Evolutionary conservation across 2,329 filamentous ascomycete genomes (phyloP).

Genomic region (Colletotrichum salicis): DNA sequence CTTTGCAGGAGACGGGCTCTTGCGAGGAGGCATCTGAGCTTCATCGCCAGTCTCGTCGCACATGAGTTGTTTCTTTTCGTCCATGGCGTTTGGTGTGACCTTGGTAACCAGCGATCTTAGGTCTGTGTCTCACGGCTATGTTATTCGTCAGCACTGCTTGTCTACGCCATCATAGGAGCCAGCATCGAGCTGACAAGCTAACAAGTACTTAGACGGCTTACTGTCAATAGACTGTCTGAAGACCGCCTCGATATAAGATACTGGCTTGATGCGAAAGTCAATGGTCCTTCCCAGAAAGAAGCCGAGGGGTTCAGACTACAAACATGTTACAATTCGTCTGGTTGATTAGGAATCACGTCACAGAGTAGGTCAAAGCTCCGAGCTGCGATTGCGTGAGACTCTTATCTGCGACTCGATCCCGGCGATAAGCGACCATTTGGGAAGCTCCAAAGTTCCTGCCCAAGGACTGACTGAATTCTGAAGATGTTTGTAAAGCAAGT

Average conservation of each 20-base stretch:
- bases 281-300: neutral
- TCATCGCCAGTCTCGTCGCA: conserved; percentile 17
- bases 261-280: neutral
- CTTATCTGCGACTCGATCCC: conserved; percentile 22
- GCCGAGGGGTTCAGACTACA: neutral
- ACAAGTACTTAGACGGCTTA: neutral
- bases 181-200: neutral
- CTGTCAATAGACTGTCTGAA: neutral
- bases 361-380: conserved; percentile 27
- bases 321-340: neutral
- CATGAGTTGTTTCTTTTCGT: conserved; percentile 9
- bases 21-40: neutral
- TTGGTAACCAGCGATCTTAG: neutral
- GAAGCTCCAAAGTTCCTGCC: conserved; percentile 86
- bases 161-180: neutral
- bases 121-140: neutral
- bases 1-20: conserved; percentile 13
- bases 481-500: too few species aligned
- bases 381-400: conserved; percentile 16
- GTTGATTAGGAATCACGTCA: conserved; percentile 19
- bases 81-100: neutral
- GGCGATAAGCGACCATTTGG: conserved; percentile 18
- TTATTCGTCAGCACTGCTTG: neutral
- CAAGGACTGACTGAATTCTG: conserved; percentile 62
- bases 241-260: neutral